These are phyloP conservation scores for Camelina sativa DNA, from an alignment of 345 rosid species.

Conservation along the genomic window DNA sequence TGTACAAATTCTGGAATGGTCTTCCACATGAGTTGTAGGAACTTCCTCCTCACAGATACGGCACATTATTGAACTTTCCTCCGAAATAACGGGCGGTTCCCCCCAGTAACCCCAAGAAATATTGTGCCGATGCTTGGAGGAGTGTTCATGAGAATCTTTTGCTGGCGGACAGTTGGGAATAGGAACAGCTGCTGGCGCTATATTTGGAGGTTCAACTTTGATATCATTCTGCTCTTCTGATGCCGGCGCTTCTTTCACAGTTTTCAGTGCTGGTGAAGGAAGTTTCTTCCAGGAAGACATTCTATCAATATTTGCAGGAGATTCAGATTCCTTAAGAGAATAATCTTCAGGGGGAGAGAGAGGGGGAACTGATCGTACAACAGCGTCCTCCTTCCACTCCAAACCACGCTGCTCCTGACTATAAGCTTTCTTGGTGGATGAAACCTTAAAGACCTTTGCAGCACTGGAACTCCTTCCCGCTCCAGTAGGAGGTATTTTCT, in stretches of 20 bases:
- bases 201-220: constrained; percentile 59
- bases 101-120: constrained; percentile 98
- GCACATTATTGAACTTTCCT: constrained; percentile 90
- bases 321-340: constrained; percentile 56
- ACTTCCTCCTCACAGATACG: constrained; percentile 99
- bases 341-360: constrained; percentile 53
- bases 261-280: constrained; percentile 76
- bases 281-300: constrained; percentile 94
- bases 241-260: constrained; percentile 59
- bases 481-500: constrained; percentile 62
- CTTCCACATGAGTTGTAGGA: constrained; percentile 87
- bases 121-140: constrained; percentile 85
- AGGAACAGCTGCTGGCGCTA: constrained; percentile 47
- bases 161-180: constrained; percentile 56
- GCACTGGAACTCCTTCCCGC: constrained; percentile 65
- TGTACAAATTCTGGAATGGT: constrained; percentile 94
- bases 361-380: constrained; percentile 50
- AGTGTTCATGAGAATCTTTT: constrained; percentile 67
- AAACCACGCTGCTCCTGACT: constrained; percentile 92
- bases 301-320: constrained; percentile 68
- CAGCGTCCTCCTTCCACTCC: constrained; percentile 68
- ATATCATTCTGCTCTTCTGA: constrained; percentile 55
- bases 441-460: constrained; percentile 57
- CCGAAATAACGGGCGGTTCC: constrained; percentile 67
- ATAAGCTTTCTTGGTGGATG: constrained; percentile 78